Evolutionary conservation across 805 yeast genomes (phyloP), one percentile per base, ranked within the genome.

Genomic region (Hanseniaspora lachancei): DNA sequence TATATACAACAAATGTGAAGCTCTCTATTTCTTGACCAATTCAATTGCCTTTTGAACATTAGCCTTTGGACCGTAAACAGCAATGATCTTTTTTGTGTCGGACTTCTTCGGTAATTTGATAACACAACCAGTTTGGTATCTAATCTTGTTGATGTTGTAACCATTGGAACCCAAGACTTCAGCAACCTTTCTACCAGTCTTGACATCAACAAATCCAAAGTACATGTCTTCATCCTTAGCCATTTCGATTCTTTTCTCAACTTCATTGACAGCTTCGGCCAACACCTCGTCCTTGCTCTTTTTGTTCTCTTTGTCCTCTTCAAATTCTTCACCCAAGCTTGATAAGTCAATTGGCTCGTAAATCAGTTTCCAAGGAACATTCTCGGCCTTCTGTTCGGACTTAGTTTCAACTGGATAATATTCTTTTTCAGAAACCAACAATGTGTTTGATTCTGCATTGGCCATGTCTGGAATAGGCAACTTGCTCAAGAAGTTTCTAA

Each of bases 101-200:
- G 67, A 68, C 47, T 71, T 70, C 67, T 79, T 79, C 61, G 93
- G 95, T 55, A 85, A 79, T 50, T 74, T 73, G 59, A 86, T 77
- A 57, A 77, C 74, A 40, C 84, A 74, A 20, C 77, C 79, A 21
- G 84, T 72, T 57, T 74, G 71, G 29, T 72, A 71, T 71, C 93
- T 80, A 58, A 86, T 75, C 60, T 71, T 70, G 62, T 76, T 79
- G 64, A 87, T 73, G 59, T 77, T 80, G 38, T 80, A 69, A 48
- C 96, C 96, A 61, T 79, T 82, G 16, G 87, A 80, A 9, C 96
- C 96, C 60, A 88, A 78, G 54, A 87, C 73, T 65, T 74, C 77
- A 57, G 83, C 77, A 67, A 84, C 83, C 47, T 66, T 65, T 29
- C 69, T 64, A 15, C 79, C 69, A 57, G 78, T 74, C 43, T 77